Evolutionary conservation across 1,284 basidiomycete genomes (phyloP), one percentile per base, ranked within the genome.

Genomic region (Boletus semigastroideus): DNA sequence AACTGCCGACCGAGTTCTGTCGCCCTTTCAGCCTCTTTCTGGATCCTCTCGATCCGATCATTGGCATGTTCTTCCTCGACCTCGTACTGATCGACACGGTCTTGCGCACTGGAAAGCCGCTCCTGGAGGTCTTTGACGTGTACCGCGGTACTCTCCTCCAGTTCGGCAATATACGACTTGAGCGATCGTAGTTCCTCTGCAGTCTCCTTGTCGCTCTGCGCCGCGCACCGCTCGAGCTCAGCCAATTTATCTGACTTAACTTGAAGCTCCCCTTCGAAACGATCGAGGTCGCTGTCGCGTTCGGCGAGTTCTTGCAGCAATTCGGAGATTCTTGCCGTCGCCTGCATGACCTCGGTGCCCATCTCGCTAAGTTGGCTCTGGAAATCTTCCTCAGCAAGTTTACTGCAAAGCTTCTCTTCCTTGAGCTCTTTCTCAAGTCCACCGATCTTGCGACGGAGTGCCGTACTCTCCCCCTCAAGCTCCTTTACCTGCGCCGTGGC

Each of bases 1-100:
- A 89, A 75, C 63, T 90, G 84, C 38, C 75, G 69, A 16, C 75
- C 78, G 5, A 83, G 72, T 56, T 85, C 80, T 8, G 73, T 68
- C 2, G 78, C 76, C 33, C 79, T 74, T 36, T 80, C 74, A 0
- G 71, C 70, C 27, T 83, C 82, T 11, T 72, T 77, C 52, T 84
- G 78, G 4, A 86, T 70, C 37, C 75, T 70, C 45, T 81, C 75
- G 39, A 79, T 64, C 44, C 76, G 74, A 43, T 81, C 75, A 16
- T 72, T 67, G 30, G 75, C 72, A 44, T 80, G 74, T 41, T 78
- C 75, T 53, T 77, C 74, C 31, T 78, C 75, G 2, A 68, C 61
- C 6, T 73, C 69, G 49, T 80, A 63, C n/a, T 68, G 69, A 36
- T 76, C 69, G 34, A 82, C 64, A 22, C 75, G 73, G 36, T 79